Evolutionary conservation across 208 protist genomes (phyloP), one percentile per base, ranked within the genome.

Genomic region (Angomonas deanei): DNA sequence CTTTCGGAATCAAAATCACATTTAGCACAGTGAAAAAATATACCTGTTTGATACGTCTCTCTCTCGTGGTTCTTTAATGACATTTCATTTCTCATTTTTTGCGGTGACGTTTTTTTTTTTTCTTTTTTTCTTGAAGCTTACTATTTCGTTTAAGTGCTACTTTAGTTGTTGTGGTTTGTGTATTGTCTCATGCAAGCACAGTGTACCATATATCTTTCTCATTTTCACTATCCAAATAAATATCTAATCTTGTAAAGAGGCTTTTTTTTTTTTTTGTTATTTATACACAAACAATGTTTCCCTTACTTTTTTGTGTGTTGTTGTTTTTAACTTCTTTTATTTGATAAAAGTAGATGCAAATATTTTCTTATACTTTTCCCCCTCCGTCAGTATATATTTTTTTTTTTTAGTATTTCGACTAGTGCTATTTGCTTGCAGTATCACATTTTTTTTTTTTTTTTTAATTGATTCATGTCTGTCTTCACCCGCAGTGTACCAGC

Each of bases 381-480:
- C 27, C 46, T 67, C 54, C 36, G 38, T 0, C 5, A 26, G 21
- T 70, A 11, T 58, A 49, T 72, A 3, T 47, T 56, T 54, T 54
- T 74, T 62, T 64, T 15, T 46, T 59, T 47, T 63, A 38, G 8
- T 57, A 33, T 54, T 66, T 68, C 56, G 61, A 54, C 2, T 56
- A 26, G n/a, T 6, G n/a, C 31, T 50, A 55, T 61, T 64, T 63
- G 69, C 46, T 71, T 70, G 64, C 64, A 34, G 52, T 74, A 28
- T 33, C n/a, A 62, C 50, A 61, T 24, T 23, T 49, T 23, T 49
- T 61, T 34, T 42, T 48, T 32, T 54, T 39, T 68, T 61, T 55
- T 36, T 68, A 8, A 63, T 59, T 49, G 59, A 54, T 42, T 53
- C 56, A 53, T 53, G 47, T 53, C 47, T 27, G 5, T 53, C 8